Conservation (phyloP, 257 asterid genomes). For the Verbascum thapsus region DNA sequence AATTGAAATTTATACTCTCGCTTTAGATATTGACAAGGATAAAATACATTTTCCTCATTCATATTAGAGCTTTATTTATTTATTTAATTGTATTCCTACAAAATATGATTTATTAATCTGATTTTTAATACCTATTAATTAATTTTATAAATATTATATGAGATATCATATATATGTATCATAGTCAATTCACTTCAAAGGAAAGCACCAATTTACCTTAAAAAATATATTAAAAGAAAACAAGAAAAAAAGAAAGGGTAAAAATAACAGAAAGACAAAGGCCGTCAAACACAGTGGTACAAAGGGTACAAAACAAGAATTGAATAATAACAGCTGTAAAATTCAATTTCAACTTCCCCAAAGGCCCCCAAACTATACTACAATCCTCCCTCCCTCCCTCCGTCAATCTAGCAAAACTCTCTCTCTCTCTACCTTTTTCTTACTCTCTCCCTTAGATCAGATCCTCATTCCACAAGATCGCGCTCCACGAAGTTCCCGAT, state of each 20-base stretch:
- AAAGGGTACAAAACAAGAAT: background rate
- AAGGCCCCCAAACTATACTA: slow-evolving; percentile 27
- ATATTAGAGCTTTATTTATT: no score
- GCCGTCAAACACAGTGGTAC: background rate
- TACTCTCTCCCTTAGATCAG: slow-evolving; percentile 50
- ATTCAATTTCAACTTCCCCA: slow-evolving; percentile 25
- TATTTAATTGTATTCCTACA: no score
- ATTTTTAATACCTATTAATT: no score
- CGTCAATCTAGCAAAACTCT: slow-evolving; percentile 47
- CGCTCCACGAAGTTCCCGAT: slow-evolving; percentile 23
- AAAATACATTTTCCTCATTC: no score
- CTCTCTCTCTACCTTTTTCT: slow-evolving; percentile 9
- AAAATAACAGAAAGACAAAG: background rate
- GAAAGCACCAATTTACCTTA: no score
- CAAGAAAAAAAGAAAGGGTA: background rate
- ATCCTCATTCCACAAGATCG: slow-evolving; percentile 37
- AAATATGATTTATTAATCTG: no score
- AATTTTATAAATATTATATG: no score
- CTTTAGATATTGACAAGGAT: no score
- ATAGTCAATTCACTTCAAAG: no score
- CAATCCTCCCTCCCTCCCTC: slow-evolving; percentile 30
- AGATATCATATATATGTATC: no score
- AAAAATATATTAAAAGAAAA: no score
- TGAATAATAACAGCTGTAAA: slow-evolving; percentile 20
- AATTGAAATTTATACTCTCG: no score